Conservation (phyloP, 495 filamentous ascomycete genomes). For the Podospora comata region DNA sequence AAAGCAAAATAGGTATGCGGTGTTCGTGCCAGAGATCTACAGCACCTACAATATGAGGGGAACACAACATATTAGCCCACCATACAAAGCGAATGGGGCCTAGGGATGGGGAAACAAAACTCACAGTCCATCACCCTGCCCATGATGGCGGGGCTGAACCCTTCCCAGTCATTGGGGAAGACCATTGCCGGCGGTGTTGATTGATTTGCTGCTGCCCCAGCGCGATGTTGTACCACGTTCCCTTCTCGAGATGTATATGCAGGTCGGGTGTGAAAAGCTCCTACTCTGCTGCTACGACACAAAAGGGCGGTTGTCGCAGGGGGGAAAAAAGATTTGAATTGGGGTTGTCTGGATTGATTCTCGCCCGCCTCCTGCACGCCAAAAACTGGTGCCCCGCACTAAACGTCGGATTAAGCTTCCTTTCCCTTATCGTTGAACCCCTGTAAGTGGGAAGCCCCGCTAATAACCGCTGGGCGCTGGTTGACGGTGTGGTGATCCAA, state of each 20-base stretch:
- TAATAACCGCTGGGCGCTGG: not conserved
- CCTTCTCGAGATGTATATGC: not conserved
- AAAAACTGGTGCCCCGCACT: constrained; percentile 17
- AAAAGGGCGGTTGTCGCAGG: not conserved
- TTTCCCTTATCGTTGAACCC: not conserved
- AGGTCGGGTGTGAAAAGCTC: not conserved
- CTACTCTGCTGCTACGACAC: not conserved
- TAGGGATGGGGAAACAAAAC: not conserved
- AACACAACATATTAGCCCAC: not conserved
- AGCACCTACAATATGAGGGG: constrained; percentile 34
- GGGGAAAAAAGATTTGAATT: not conserved
- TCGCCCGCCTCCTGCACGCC: not conserved
- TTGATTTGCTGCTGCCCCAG: not conserved
- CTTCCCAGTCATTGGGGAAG: constrained; percentile 15
- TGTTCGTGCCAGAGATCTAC: constrained; percentile 55
- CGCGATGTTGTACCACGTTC: not conserved
- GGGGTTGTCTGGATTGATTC: not conserved
- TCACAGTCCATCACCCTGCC: constrained; percentile 14
- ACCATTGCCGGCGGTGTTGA: not conserved
- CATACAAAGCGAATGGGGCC: too few relatives aligned
- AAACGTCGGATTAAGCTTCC: constrained; percentile 4
- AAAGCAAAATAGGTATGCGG: constrained; percentile 50
- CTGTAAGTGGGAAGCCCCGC: not conserved
- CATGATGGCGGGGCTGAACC: constrained; percentile 14
- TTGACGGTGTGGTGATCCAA: too few relatives aligned